These are phyloP conservation scores for Chlorella variabilis DNA, from an alignment of 163 green algal genomes.

Conservation along the genomic window DNA sequence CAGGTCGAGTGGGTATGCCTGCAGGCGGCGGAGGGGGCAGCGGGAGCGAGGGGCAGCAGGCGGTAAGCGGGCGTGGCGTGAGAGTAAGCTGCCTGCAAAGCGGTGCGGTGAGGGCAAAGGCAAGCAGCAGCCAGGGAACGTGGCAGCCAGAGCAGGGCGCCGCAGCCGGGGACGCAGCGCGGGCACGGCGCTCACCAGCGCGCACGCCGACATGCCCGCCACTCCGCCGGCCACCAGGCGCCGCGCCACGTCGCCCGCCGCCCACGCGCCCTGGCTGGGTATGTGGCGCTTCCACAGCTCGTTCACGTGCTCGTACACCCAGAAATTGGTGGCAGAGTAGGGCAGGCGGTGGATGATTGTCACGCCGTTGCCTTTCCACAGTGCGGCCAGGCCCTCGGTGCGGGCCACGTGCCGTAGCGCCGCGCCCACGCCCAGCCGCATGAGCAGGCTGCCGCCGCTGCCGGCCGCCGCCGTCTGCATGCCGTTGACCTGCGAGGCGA, in stretches of 20 bases:
- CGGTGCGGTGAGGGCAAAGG: too few species aligned
- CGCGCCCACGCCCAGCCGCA: conserved; percentile 5
- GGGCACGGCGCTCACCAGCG: conserved; percentile 75
- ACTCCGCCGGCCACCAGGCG: conserved; percentile 65
- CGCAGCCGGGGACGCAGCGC: too few species aligned
- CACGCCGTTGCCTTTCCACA: conserved; percentile 91
- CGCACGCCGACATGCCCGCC: conserved; percentile 78
- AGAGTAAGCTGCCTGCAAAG: too few species aligned
- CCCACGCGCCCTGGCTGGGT: conserved; percentile 30
- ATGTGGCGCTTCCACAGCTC: conserved; percentile 59
- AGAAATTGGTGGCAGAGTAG: conserved; percentile 88
- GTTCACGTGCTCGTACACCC: conserved; percentile 70
- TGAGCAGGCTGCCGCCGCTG: not conserved
- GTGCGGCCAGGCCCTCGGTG: conserved; percentile 68
- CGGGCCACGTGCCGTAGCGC: conserved; percentile 45
- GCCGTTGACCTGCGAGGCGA: conserved; percentile 14
- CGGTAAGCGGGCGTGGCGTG: too few species aligned
- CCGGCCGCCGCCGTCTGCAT: conserved; percentile 23
- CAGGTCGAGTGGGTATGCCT: conserved; percentile 96
- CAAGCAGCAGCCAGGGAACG: not conserved
- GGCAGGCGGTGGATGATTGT: conserved; percentile 87
- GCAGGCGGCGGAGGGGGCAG: not conserved
- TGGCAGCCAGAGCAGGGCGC: not conserved
- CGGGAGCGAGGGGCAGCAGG: not conserved
- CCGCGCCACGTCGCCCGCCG: conserved; percentile 51